These are phyloP conservation scores for Narthecium ossifragum DNA, from an alignment of 106 monocot genomes.

Conservation along the genomic window DNA sequence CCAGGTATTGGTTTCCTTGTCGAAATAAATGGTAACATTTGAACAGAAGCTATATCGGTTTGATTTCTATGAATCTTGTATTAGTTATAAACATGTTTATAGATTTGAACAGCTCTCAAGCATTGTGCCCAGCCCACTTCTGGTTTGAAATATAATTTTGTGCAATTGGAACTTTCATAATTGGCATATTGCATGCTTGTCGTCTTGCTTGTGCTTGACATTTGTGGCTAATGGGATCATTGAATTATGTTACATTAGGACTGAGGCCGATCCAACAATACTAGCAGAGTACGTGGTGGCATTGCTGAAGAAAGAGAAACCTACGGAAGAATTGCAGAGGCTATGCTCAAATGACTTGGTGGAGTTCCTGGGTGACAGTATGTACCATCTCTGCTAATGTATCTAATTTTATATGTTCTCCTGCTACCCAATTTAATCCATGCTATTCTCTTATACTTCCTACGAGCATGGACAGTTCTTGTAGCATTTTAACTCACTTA, in stretches of 20 bases:
- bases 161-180: not conserved
- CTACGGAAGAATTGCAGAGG: slow-evolving; percentile 35
- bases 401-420: too few species aligned
- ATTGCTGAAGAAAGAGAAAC: slow-evolving; percentile 55
- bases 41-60: too few species aligned
- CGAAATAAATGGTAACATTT: too few species aligned
- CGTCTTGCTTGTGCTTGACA: not conserved
- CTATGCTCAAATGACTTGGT: slow-evolving; percentile 48
- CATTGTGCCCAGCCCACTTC: not conserved
- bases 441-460: too few species aligned
- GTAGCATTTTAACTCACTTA: too few species aligned
- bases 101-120: not conserved
- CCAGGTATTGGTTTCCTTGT: too few species aligned
- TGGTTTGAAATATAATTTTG: not conserved
- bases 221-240: too few species aligned
- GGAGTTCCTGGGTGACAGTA: slow-evolving; percentile 56
- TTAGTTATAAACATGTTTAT: too few species aligned
- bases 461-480: too few species aligned
- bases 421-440: too few species aligned
- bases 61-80: too few species aligned
- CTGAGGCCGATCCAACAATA: slow-evolving; percentile 42
- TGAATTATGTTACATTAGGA: slow-evolving; percentile 16
- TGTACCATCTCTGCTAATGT: not conserved
- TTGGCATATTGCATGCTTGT: not conserved
- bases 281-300: slow-evolving; percentile 50